These are phyloP conservation scores for Fusarium marasasianum DNA, from an alignment of 2,329 filamentous ascomycete genomes.

Conservation along the genomic window DNA sequence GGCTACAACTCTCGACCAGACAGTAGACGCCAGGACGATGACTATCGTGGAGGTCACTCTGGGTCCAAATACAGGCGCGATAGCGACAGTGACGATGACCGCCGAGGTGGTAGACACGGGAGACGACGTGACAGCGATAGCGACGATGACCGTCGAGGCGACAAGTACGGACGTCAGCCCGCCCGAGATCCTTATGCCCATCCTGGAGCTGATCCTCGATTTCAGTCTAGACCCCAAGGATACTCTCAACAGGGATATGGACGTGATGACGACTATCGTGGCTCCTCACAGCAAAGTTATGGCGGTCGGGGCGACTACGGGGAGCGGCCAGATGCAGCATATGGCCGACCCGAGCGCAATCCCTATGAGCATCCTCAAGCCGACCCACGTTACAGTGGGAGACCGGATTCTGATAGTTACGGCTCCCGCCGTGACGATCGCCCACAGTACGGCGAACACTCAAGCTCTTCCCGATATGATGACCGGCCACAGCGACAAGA, in stretches of 20 bases:
- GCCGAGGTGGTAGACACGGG: not conserved
- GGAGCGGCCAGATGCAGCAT: not conserved
- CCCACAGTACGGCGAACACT: conserved; percentile 4
- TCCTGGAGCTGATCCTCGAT: conserved; percentile 24
- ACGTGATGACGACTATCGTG: conserved; percentile 2
- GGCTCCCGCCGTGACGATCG: conserved; percentile 14
- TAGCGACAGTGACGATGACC: conserved; percentile 1
- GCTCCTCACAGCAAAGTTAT: conserved; percentile 10
- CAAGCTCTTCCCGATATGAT: conserved; percentile 7
- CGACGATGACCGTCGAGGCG: not conserved
- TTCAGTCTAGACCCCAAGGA: conserved; percentile 12
- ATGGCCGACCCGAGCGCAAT: not conserved
- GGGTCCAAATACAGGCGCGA: not conserved
- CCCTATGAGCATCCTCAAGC: conserved; percentile 14
- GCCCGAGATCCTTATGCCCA: conserved; percentile 18
- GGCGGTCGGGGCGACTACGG: conserved; percentile 1
- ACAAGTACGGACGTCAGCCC: not conserved
- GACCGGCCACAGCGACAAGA: not conserved
- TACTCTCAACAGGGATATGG: conserved; percentile 12
- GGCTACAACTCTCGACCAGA: not conserved
- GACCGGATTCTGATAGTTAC: not conserved
- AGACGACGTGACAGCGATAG: not conserved
- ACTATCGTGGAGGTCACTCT: conserved; percentile 3
- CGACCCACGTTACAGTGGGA: conserved; percentile 11
- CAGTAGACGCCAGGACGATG: conserved; percentile 6